Evolutionary conservation across 345 rosid species (phyloP).

Genomic region (Brassica juncea): DNA sequence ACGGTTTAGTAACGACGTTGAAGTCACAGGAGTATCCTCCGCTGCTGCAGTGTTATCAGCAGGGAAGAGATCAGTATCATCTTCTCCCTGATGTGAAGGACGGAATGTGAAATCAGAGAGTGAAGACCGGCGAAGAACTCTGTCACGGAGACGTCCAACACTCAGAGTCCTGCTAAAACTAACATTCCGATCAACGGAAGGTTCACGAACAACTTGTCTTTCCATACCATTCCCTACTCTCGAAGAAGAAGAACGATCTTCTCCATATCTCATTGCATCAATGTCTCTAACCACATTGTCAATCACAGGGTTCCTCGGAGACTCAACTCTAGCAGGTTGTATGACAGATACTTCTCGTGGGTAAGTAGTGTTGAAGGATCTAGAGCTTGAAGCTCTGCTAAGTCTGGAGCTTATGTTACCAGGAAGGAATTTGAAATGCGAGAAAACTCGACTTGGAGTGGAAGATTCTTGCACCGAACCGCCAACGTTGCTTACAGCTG

Average conservation of each 20-base stretch:
- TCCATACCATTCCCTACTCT: constrained; percentile 46
- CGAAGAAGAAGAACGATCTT: constrained; percentile 46
- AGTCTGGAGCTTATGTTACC: constrained; percentile 78
- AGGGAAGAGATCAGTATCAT: constrained; percentile 49
- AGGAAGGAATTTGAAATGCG: constrained; percentile 87
- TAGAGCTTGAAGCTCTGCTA: constrained; percentile 72
- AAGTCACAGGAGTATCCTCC: constrained; percentile 39
- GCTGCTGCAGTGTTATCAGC: constrained; percentile 41
- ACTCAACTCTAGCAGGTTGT: constrained; percentile 44
- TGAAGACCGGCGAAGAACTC: constrained; percentile 86
- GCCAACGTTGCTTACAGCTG: constrained; percentile 43
- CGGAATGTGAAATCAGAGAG: constrained; percentile 58
- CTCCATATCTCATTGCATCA: constrained; percentile 32
- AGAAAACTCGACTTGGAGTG: constrained; percentile 57
- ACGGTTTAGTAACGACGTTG: constrained; percentile 48
- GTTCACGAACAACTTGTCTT: constrained; percentile 59
- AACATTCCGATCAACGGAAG: constrained; percentile 69
- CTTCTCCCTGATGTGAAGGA: constrained; percentile 54
- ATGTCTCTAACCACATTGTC: constrained; percentile 9
- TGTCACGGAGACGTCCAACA: constrained; percentile 96
- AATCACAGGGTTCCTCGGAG: constrained; percentile 40
- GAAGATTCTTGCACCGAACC: constrained; percentile 59
- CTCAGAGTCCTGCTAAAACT: constrained; percentile 89
- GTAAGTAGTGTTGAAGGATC: constrained; percentile 69
- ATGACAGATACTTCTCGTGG: constrained; percentile 44